Base-by-base conservation (phyloP, 2,329 filamentous ascomycete genomes). In the Aspergillus sp. region DNA sequence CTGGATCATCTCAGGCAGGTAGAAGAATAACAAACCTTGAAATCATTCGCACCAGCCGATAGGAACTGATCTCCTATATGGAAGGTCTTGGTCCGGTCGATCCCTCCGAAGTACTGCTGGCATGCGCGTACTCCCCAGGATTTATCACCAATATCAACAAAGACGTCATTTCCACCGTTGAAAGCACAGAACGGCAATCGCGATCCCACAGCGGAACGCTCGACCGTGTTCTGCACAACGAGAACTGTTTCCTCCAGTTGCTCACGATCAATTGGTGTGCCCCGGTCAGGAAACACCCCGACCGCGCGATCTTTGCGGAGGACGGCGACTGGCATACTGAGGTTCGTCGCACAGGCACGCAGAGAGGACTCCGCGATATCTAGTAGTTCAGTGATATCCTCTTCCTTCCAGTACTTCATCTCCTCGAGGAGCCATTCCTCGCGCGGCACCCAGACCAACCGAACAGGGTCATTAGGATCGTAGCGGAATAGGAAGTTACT, bases 121-220 rank as follows among this genome's bases (percentile, higher is more conserved):
- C 90, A 96, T 3, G 90, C 89, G 30, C 87, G 79, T 2, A 98
- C 93, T 54, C 93, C 93, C 86, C 90, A 95, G 46, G 85, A 90
- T 73, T 98, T 98, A 72, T 98, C 93, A 48, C 93, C 93, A 62
- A 98, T 96, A 66, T 98, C 93, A 46, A 98, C 90, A 69, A 98
- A 98, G 38, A 97, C 90, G 66, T 98, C 93, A 53, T 93, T 91
- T 9, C 93, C 93, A 78, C 78, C 93, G 67, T 98, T 98, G 75
- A 98, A 98, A 19, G 93, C 93, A 65, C 93, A 98, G 64, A 97
- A 98, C 0, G 93, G 93, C 27, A 98, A 59, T 54, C 78, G 67
- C 38, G 74, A 69, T 1, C 85, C 86, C 25, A 85, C 85, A 1
- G 79, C 73, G 37, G 84, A 88, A 59, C 90, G 80, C 69, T 97